A percentile compares a stretch with the other conserved stretches of the same genome.
Evolutionary conservation across 805 yeast species (phyloP).

Genomic region (Cyberlindnera subsufficiens): DNA sequence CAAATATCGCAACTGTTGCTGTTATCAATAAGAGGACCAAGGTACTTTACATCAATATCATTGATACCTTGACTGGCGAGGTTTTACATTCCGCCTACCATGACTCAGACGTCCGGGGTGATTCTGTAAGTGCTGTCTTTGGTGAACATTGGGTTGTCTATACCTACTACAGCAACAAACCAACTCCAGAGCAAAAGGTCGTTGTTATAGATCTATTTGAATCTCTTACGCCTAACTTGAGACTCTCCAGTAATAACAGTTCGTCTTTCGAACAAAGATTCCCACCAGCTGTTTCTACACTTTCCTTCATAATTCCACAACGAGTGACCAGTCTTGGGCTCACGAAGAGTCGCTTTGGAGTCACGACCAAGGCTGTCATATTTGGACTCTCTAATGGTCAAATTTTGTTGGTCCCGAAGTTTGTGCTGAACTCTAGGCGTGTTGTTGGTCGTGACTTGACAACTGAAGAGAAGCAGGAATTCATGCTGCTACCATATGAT

Average conservation of each 20-base stretch:
- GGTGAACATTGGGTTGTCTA: conserved; percentile 85
- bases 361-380: conserved; percentile 62
- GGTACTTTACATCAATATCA: conserved; percentile 41
- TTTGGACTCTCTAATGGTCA: conserved; percentile 55
- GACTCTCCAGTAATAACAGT: conserved; percentile 24
- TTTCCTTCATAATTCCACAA: conserved; percentile 61
- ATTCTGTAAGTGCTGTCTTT: conserved; percentile 45
- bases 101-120: conserved; percentile 34
- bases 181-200: conserved; percentile 49
- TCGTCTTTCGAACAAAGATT: conserved; percentile 27
- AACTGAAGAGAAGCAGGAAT: conserved; percentile 49
- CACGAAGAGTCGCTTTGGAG: conserved; percentile 57
- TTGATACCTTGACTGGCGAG: conserved; percentile 71
- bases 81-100: conserved; percentile 40
- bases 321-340: conserved; percentile 46
- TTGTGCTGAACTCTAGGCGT: conserved; percentile 61
- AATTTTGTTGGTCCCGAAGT: conserved; percentile 66
- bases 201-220: conserved; percentile 78
- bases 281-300: conserved; percentile 44
- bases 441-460: conserved; percentile 49
- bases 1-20: conserved; percentile 54
- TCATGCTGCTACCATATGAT: conserved; percentile 56
- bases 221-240: conserved; percentile 46
- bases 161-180: conserved; percentile 47
- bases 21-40: conserved; percentile 28